A percentile compares a stretch with the other conserved stretches of the same genome.
Conservation (phyloP, 345 rosid genomes). For the Toxicodendron radicans region DNA sequence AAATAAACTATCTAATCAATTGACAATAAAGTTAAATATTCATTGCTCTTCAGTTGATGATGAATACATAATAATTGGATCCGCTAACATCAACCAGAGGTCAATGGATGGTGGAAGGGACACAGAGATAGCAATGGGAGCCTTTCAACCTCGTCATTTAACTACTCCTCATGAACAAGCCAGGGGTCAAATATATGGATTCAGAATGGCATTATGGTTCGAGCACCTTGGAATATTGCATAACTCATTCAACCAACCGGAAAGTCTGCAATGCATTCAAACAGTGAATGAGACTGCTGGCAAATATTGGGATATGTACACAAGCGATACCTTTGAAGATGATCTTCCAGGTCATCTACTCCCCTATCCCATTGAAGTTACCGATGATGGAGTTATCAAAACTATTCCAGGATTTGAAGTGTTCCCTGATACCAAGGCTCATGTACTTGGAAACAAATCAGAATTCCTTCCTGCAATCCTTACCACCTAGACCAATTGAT, state of each 20-base stretch:
- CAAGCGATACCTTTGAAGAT: too few species aligned
- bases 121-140: too few species aligned
- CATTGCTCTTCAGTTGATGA: too few species aligned
- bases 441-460: constrained; percentile 47
- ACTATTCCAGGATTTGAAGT: constrained; percentile 29
- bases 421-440: constrained; percentile 79
- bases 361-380: too few species aligned
- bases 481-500: too few species aligned
- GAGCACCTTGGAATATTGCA: constrained; percentile 48
- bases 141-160: constrained; percentile 66
- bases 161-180: constrained; percentile 26
- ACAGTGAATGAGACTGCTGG: constrained; percentile 35
- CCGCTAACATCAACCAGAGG: too few species aligned
- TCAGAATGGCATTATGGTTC: constrained; percentile 65
- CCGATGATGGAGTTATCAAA: constrained; percentile 38
- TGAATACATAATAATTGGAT: too few species aligned
- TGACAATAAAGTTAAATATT: too few species aligned
- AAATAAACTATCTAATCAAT: too few species aligned
- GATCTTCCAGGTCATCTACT: constrained; percentile 48
- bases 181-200: constrained; percentile 50
- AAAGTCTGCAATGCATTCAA: constrained; percentile 35
- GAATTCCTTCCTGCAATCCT: constrained; percentile 38
- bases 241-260: constrained; percentile 30
- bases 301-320: constrained; percentile 43
- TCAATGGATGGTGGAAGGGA: too few species aligned